Evolutionary conservation across 2,329 filamentous ascomycete species (phyloP).

Genomic region (Phialophora tarda): DNA sequence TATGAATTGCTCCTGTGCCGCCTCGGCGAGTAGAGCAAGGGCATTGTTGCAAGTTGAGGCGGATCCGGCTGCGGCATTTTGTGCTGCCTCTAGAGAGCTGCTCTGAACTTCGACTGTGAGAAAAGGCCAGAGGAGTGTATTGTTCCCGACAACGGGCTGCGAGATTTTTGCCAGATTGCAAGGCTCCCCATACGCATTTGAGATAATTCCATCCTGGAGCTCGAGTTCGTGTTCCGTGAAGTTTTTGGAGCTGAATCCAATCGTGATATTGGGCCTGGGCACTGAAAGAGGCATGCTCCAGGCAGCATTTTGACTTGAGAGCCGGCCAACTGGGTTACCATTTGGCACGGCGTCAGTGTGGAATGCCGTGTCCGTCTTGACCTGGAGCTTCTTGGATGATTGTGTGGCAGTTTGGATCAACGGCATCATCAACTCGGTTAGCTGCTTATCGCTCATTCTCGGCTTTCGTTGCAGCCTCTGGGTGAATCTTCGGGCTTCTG

Average conservation of each 20-base stretch:
- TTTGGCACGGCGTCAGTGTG: conserved; percentile 31
- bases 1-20: conserved; percentile 19
- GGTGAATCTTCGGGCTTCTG: conserved; percentile 26
- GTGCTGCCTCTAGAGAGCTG: conserved; percentile 22
- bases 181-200: conserved; percentile 23
- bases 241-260: conserved; percentile 29
- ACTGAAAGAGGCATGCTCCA: conserved; percentile 28
- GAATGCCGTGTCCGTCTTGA: conserved; percentile 20
- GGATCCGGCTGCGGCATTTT: conserved; percentile 29
- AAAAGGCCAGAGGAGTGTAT: conserved; percentile 33
- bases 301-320: conserved; percentile 8
- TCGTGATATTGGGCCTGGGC: conserved; percentile 29
- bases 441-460: conserved; percentile 14
- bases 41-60: conserved; percentile 34
- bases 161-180: conserved; percentile 33
- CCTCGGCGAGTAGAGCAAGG: conserved; percentile 25
- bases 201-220: conserved; percentile 34
- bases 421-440: conserved; percentile 21
- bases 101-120: conserved; percentile 31
- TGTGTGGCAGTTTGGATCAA: conserved; percentile 26
- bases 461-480: conserved; percentile 28
- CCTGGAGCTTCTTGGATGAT: conserved; percentile 22
- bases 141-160: conserved; percentile 22
- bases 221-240: conserved; percentile 29
- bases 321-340: conserved; percentile 1